A percentile compares a stretch with the other conserved stretches of the same genome.
phyloP scores from a whole-genome alignment of 208 protist genomes.

The Leishmania braziliensis region DNA sequence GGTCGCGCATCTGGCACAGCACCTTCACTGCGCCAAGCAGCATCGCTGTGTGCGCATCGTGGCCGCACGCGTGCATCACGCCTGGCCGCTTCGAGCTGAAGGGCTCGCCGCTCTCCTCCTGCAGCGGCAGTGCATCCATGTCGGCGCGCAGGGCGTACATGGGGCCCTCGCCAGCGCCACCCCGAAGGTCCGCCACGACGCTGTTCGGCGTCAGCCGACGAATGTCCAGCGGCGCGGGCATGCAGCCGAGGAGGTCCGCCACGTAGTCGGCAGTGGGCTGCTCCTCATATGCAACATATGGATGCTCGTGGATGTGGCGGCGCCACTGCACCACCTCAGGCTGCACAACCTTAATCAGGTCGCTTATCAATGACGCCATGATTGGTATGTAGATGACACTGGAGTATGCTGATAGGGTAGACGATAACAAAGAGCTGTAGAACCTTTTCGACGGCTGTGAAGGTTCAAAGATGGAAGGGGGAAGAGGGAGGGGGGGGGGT shows the following conservation, averaged over 20 bases:
- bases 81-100: slow-evolving; percentile 61
- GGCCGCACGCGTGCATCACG: slow-evolving; percentile 79
- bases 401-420: neutral
- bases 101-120: slow-evolving; percentile 55
- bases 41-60: slow-evolving; percentile 74
- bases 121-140: slow-evolving; percentile 72
- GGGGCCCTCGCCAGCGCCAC: slow-evolving; percentile 51
- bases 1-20: slow-evolving; percentile 45
- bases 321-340: slow-evolving; percentile 70
- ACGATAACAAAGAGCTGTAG: neutral
- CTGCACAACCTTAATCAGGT: slow-evolving; percentile 31
- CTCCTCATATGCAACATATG: slow-evolving; percentile 68
- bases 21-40: slow-evolving; percentile 70
- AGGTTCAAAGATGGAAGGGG: neutral
- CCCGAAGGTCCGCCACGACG: slow-evolving; percentile 58
- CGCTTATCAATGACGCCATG: slow-evolving; percentile 25
- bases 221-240: slow-evolving; percentile 50
- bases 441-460: neutral
- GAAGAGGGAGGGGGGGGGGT: neutral
- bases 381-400: slow-evolving; percentile 21
- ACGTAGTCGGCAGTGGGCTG: slow-evolving; percentile 75
- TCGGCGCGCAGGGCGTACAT: slow-evolving; percentile 70
- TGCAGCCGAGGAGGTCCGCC: slow-evolving; percentile 43
- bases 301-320: slow-evolving; percentile 74
- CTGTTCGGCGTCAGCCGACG: slow-evolving; percentile 50